Evolutionary conservation across 1,284 basidiomycete genomes (phyloP), one percentile per base, ranked within the genome.

Genomic region (Anthracocystis walkeri): DNA sequence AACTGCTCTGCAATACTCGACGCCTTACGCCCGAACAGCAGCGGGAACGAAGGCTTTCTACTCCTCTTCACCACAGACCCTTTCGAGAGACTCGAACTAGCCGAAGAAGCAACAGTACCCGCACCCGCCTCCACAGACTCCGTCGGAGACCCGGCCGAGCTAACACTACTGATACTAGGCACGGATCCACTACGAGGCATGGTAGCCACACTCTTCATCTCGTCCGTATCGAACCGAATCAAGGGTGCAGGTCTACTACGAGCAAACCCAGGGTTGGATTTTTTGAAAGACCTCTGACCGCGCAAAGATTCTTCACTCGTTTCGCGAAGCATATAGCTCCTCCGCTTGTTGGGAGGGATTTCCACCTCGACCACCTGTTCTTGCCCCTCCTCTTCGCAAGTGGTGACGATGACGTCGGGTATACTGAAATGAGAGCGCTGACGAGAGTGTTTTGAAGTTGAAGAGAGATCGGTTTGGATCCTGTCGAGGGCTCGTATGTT

Each of bases 351-450:
- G 20, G 69, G 48, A 0, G 76, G 69, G 25, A 81, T 60, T 29
- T 70, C 33, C 25, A 80, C 21, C 51, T 81, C 68, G 40, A 80
- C 69, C 31, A 74, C 27, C 18, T 68, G 49, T 40, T 75, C 48
- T n/a, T 81, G 20, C 4, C 78, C 79, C 11, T 80, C 78, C 25
- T 80, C 78, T 23, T 78, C 78, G 60, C 68, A 68, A 0, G 76
- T 59, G 31, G 79, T 81, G 55, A 81, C 64, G 33, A 78, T 62
- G n/a, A 81, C 78, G 38, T 81, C 79, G 4, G 79, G 79, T 18
- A 81, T 81, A 38, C 69, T 74, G 33, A 81, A 81, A 48, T 81
- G 79, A 1, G 78, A 80, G 25, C 79, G 69, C 10, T 66, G 65
- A 5, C 78, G 68, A 8, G 58, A 57, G 44, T 81, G 73, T 23